phyloP scores from a whole-genome alignment of 2,329 filamentous ascomycete species.

The Pseudogymnoascus sp. region DNA sequence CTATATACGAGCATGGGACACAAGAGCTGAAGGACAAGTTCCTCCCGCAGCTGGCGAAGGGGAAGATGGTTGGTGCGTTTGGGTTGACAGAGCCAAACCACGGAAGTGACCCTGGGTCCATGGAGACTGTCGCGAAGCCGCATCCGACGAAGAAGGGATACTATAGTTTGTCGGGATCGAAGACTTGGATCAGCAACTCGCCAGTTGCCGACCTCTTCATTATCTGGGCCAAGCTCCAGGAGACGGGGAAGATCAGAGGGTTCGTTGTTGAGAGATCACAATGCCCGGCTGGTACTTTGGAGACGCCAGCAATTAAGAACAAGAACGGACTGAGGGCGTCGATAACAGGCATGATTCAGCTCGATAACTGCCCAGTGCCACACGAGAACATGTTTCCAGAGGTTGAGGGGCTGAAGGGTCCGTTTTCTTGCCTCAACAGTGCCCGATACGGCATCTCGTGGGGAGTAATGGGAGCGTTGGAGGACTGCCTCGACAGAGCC shows the following conservation, averaged over 20 bases:
- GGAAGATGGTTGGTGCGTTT: slow-evolving; percentile 76
- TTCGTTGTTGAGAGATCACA: slow-evolving; percentile 82
- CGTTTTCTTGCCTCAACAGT: slow-evolving; percentile 90
- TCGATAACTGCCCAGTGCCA: slow-evolving; percentile 83
- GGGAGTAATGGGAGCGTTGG: slow-evolving; percentile 86
- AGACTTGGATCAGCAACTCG: slow-evolving; percentile 95
- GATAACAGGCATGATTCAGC: slow-evolving; percentile 95
- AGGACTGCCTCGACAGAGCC: slow-evolving; percentile 79
- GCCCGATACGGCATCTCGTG: slow-evolving; percentile 90
- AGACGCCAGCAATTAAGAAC: slow-evolving; percentile 87
- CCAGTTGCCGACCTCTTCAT: slow-evolving; percentile 79
- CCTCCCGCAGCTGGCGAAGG: slow-evolving; percentile 73
- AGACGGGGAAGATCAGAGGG: slow-evolving; percentile 87
- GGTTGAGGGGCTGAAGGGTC: slow-evolving; percentile 77
- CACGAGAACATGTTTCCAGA: slow-evolving; percentile 90
- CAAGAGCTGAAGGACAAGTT: slow-evolving; percentile 80
- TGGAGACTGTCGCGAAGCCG: slow-evolving; percentile 80
- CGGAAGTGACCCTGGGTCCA: slow-evolving; percentile 81
- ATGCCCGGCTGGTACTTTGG: slow-evolving; percentile 80
- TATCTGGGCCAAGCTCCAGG: slow-evolving; percentile 88
- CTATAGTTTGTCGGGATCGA: slow-evolving; percentile 69
- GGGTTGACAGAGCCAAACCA: slow-evolving; percentile 90
- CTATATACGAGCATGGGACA: slow-evolving; percentile 82
- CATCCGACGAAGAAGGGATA: slow-evolving; percentile 81
- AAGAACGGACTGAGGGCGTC: slow-evolving; percentile 92